These are phyloP conservation scores for Aspergillus vadensis DNA, from an alignment of 2,329 filamentous ascomycete genomes.

Conservation along the genomic window DNA sequence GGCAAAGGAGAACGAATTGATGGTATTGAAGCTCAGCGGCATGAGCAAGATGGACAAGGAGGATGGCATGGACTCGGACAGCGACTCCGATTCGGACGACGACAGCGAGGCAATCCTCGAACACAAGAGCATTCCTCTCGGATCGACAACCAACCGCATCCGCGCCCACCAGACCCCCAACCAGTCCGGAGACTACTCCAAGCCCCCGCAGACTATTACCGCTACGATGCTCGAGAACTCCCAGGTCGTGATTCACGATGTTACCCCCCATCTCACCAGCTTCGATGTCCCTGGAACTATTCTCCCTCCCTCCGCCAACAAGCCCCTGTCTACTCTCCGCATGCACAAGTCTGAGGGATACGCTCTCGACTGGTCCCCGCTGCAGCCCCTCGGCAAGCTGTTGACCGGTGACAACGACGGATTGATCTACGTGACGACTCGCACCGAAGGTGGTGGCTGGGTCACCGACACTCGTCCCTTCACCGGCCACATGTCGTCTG, in stretches of 20 bases:
- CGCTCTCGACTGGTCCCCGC: conserved; percentile 92
- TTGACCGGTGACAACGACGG: conserved; percentile 90
- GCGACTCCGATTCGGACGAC: conserved; percentile 69
- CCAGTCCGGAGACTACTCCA: conserved; percentile 62
- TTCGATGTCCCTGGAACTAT: conserved; percentile 87
- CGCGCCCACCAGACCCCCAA: conserved; percentile 79
- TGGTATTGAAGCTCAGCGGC: conserved; percentile 95
- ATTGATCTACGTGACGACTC: conserved; percentile 82
- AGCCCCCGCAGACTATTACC: conserved; percentile 77
- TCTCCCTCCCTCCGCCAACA: conserved; percentile 80
- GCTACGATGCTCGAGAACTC: conserved; percentile 91
- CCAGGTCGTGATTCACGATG: conserved; percentile 88
- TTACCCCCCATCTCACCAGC: conserved; percentile 82
- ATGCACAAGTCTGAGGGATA: conserved; percentile 95
- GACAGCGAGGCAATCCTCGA: conserved; percentile 90
- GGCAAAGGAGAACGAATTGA: conserved; percentile 84
- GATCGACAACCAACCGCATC: conserved; percentile 89
- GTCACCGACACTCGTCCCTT: conserved; percentile 83
- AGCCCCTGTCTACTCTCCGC: conserved; percentile 81
- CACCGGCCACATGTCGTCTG: conserved; percentile 77
- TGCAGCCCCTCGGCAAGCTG: conserved; percentile 78
- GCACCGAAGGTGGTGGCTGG: conserved; percentile 85
- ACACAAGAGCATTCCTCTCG: conserved; percentile 82
- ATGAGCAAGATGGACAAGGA: conserved; percentile 81
- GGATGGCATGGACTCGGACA: conserved; percentile 68